Conservation (phyloP, 1,139 yeast genomes). For the Yamadazyma jaroonii region DNA sequence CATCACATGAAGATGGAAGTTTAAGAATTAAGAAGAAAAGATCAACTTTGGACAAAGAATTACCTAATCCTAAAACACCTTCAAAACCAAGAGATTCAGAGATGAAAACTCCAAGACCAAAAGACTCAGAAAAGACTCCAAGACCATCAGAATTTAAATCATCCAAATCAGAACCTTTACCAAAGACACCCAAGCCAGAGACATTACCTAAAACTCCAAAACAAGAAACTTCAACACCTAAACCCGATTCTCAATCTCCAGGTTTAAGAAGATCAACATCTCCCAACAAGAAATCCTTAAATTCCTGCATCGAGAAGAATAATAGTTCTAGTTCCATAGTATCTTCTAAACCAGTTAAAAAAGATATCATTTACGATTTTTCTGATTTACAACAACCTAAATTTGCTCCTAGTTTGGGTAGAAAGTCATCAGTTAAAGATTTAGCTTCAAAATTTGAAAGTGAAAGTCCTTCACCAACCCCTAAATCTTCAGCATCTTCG, state of each 20-base stretch:
- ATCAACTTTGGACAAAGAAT: constrained; percentile 3
- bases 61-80: constrained; percentile 6
- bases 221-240: not conserved
- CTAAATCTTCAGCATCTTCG: constrained; percentile 11
- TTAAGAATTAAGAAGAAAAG: constrained; percentile 6
- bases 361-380: constrained; percentile 22
- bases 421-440: constrained; percentile 36
- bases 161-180: not conserved
- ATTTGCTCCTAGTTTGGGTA: constrained; percentile 25
- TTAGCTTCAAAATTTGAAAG: constrained; percentile 31
- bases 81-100: not conserved
- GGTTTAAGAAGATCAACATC: constrained; percentile 37
- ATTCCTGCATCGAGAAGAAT: constrained; percentile 21
- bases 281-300: constrained; percentile 38
- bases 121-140: constrained; percentile 1
- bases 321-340: constrained; percentile 14
- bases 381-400: constrained; percentile 30
- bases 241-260: constrained; percentile 6
- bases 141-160: too few species aligned
- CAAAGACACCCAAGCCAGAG: too few species aligned
- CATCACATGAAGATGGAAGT: constrained; percentile 12
- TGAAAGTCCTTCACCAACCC: constrained; percentile 9
- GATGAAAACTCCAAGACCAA: not conserved
- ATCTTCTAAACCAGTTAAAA: constrained; percentile 30
- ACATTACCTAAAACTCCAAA: constrained; percentile 3